phyloP scores from a whole-genome alignment of 1,139 yeast genomes.

The Suhomyces bolitotheri region DNA sequence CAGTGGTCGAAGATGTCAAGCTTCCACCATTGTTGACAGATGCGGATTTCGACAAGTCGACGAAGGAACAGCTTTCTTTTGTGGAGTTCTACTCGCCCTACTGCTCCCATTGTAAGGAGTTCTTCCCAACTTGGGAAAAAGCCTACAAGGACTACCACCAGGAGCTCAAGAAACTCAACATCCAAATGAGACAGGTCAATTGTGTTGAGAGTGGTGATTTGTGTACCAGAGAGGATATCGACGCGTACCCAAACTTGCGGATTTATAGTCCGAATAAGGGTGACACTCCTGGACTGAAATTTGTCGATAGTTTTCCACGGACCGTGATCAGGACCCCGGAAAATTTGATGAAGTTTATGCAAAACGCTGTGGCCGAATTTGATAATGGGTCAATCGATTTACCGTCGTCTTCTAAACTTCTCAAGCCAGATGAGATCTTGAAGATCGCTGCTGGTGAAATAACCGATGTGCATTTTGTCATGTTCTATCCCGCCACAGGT shows the following conservation, averaged over 20 bases:
- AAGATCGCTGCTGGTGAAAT: constrained; percentile 49
- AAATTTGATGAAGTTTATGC: constrained; percentile 52
- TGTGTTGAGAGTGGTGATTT: constrained; percentile 74
- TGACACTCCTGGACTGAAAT: constrained; percentile 33
- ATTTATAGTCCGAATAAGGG: constrained; percentile 53
- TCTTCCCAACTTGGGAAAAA: constrained; percentile 44
- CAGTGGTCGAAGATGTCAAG: constrained; percentile 5
- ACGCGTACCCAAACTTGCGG: constrained; percentile 57
- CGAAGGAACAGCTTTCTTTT: constrained; percentile 49
- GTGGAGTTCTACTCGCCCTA: constrained; percentile 36
- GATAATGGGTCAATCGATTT: constrained; percentile 36
- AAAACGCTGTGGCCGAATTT: constrained; percentile 51
- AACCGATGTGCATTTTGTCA: constrained; percentile 52
- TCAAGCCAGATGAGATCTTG: constrained; percentile 36
- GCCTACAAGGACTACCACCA: constrained; percentile 47
- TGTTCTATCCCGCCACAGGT: constrained; percentile 62
- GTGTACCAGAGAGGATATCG: constrained; percentile 60
- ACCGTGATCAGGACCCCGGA: constrained; percentile 47
- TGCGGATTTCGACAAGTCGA: constrained; percentile 43
- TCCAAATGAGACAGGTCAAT: constrained; percentile 67
- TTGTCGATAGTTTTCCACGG: constrained; percentile 49
- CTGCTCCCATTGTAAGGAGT: constrained; percentile 65
- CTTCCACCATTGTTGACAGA: constrained; percentile 31
- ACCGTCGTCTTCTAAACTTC: constrained; percentile 39
- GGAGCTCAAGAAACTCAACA: constrained; percentile 40